Conservation (phyloP, 2,329 filamentous ascomycete species). For the Paraconiothyrium brasiliense region DNA sequence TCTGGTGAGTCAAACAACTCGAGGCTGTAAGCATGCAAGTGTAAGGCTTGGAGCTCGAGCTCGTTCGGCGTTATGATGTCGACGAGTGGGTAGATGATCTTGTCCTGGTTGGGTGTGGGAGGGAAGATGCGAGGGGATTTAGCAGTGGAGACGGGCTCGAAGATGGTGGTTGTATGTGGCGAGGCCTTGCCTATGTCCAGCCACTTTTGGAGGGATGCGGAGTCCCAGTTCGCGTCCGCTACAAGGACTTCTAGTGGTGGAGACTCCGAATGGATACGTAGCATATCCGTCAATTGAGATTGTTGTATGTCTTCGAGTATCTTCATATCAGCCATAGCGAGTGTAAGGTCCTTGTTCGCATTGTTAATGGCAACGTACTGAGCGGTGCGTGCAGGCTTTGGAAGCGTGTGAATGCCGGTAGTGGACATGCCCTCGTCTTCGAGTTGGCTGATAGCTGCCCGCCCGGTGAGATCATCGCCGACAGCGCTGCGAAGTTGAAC, state of each 20-base stretch:
- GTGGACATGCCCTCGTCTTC: conserved; percentile 70
- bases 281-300: conserved; percentile 10
- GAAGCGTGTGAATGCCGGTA: conserved; percentile 63
- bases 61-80: conserved; percentile 84
- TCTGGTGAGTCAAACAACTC: conserved; percentile 73
- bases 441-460: conserved; percentile 74
- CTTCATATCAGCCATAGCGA: conserved; percentile 96
- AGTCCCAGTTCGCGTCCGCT: conserved; percentile 87
- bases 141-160: conserved; percentile 86
- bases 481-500: conserved; percentile 83
- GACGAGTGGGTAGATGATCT: conserved; percentile 77
- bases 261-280: conserved; percentile 26
- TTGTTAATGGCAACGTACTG: conserved; percentile 95
- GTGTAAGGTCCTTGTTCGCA: conserved; percentile 79
- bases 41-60: conserved; percentile 83
- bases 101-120: conserved; percentile 60
- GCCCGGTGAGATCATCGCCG: conserved; percentile 81
- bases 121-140: conserved; percentile 78
- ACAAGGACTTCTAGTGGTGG: conserved; percentile 54
- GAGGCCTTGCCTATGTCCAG: conserved; percentile 66
- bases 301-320: conserved; percentile 69
- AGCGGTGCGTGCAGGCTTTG: conserved; percentile 71
- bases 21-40: conserved; percentile 71
- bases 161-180: conserved; percentile 65
- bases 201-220: conserved; percentile 73